Percentiles rank a stretch among this genome's conserved stretches.
These are phyloP conservation scores for Candida tibetensis DNA, from an alignment of 805 yeast species.

Conservation along the genomic window DNA sequence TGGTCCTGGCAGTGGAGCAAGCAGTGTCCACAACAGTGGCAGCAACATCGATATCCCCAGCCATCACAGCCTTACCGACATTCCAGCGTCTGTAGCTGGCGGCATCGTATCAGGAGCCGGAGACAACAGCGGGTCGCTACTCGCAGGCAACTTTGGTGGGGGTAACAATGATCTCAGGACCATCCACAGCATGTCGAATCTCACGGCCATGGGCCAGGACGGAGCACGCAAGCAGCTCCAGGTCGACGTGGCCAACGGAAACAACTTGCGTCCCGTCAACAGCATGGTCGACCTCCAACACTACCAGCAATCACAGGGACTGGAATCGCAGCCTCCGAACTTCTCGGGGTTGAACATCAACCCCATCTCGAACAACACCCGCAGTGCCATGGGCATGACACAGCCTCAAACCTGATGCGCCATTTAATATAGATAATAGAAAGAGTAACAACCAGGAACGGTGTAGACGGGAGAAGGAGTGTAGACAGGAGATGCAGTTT, in stretches of 20 bases:
- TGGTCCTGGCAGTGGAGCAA: neutral
- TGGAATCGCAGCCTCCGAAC: neutral
- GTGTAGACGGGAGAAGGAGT: too few relatives aligned
- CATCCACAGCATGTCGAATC: slow-evolving; percentile 28
- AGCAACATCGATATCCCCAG: slow-evolving; percentile 10
- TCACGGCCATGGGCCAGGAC: slow-evolving; percentile 17
- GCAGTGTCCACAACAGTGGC: too few relatives aligned
- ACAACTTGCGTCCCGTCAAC: slow-evolving; percentile 22
- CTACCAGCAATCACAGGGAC: slow-evolving; percentile 9
- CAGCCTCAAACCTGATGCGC: neutral
- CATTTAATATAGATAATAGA: too few relatives aligned
- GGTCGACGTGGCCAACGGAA: slow-evolving; percentile 10
- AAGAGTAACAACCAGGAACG: too few relatives aligned
- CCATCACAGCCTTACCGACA: slow-evolving; percentile 26
- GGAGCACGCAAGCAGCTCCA: slow-evolving; percentile 7
- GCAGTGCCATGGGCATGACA: neutral
- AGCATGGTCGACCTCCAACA: slow-evolving; percentile 34
- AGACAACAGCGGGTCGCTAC: too few relatives aligned
- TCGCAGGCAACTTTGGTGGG: too few relatives aligned
- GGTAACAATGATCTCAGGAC: slow-evolving; percentile 17
- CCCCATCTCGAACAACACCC: slow-evolving; percentile 2
- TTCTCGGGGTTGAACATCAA: slow-evolving; percentile 1
- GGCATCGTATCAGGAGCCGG: neutral
- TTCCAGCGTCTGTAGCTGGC: slow-evolving; percentile 17
- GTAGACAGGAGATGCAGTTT: too few relatives aligned